phyloP scores from a whole-genome alignment of 176 grass and related monocot genomes.

The Cenchrus americanus region DNA sequence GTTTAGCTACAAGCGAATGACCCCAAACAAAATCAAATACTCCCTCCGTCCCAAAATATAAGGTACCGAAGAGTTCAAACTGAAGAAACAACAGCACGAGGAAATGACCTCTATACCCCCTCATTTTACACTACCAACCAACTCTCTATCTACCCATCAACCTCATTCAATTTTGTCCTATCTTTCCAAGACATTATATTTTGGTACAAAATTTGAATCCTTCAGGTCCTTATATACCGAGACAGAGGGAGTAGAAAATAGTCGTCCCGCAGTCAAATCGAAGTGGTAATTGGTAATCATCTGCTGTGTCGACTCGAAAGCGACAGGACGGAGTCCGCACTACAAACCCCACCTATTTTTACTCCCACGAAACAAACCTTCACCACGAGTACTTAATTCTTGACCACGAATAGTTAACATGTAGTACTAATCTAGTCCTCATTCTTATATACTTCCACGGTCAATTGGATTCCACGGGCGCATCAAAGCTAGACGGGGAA shows the following conservation, averaged over 20 bases:
- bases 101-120: no score
- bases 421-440: not conserved
- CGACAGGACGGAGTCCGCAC: not conserved
- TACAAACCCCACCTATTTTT: not conserved
- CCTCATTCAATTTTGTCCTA: no score
- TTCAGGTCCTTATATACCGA: no score
- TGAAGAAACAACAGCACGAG: no score
- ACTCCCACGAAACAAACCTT: not conserved
- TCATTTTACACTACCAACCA: no score
- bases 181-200: no score
- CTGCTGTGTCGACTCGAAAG: not conserved
- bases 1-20: not conserved
- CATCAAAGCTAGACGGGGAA: not conserved
- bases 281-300: not conserved
- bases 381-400: not conserved
- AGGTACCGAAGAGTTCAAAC: no score
- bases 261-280: not conserved
- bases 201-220: no score
- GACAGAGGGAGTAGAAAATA: no score
- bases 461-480: conserved; percentile 17
- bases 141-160: no score
- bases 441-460: not conserved
- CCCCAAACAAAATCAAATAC: not conserved
- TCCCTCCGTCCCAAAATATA: no score
- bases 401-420: not conserved